Evolutionary conservation across 2,329 filamentous ascomycete species (phyloP), one percentile per base, ranked within the genome.

Genomic region (Scorias spongiosa): DNA sequence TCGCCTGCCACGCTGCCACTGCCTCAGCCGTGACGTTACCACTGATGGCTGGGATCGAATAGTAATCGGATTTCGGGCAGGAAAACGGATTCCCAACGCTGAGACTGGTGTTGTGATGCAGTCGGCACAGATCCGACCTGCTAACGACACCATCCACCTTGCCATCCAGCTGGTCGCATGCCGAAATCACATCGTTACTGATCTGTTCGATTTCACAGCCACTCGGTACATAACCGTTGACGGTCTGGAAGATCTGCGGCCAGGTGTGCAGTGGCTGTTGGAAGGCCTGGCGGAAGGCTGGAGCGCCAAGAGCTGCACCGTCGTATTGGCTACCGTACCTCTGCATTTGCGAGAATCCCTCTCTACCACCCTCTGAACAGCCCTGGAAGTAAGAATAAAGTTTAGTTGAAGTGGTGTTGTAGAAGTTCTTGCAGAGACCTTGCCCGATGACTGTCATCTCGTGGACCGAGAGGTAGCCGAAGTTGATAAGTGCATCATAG

Each of bases 81-180:
- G 52, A 65, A 55, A 66, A 76, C 2, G 65, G 41, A 42, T 60
- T 48, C n/a, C 72, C 72, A 43, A 75, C 58, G 36, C 64, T 66
- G 12, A 61, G 57, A 44, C 56, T 66, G 28, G 71, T 50, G 51
- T 75, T 63, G 54, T 67, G 70, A 37, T 66, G 51, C 5, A 69
- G 49, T 44, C 60, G 63, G 61, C 68, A 72, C 8, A 72, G 61
- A 42, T 71, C 68, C 1, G 64, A 66, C 5, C 69, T 63, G 7
- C 66, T 60, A 38, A 78, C 63, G 4, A 77, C 70, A 10, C 73
- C 72, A 44, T 78, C 74, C 1, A 62, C 65, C 39, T 63, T 63
- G 5, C 75, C 74, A 44, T 78, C 74, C 5, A 78, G 60, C 7
- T 65, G 59, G 48, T 78, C 74, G 42, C 74, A 78, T 30, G 66